Base-by-base conservation (phyloP, 345 rosid species). In the Aurinia saxatilis region DNA sequence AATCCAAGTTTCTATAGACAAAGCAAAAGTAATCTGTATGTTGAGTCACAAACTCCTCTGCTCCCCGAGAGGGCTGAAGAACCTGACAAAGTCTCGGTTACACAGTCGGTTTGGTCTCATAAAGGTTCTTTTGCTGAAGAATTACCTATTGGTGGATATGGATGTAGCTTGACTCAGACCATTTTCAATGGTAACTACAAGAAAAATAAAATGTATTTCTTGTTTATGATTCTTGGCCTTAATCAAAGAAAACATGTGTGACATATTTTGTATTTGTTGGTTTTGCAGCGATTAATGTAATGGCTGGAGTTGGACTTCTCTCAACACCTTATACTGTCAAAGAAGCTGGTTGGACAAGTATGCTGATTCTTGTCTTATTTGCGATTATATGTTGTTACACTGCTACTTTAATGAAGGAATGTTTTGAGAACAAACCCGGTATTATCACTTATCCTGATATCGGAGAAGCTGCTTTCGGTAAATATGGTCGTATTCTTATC, bases 391-490 rank as follows among this genome's bases (percentile, higher is more conserved):
- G 88, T 73, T 92, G 88, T 67, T 92, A 89, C 73, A 92, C 97
- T 12, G 97, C 97, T 17, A 70, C 77, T 60, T 95, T 89, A 13
- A 85, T 92, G 97, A 79, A 63, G 67, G 73, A 79, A 2, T 92
- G 99, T 77, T 87, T 85, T 70, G 95, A 92, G 75, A 81, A 83
- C 78, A 82, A 66, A 62, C 80, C 79, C 33, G 96, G 95, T 39
- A 76, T 89, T 41, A 21, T 73, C 21, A 74, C 90, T 21, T 93
- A 93, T 63, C 97, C 99, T 30, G 99, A 93, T 67, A 75, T 93
- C 47, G 97, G 97, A 41, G 85, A 93, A 80, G 99, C 95, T 41
- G 96, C 99, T 44, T 93, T 93, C 31, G 99, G 99, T 21, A 87
- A 74, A 70, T 82, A 77, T 31, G 99, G 99, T 57, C 95, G 97